Percentiles rank a stretch among this genome's conserved stretches.
These are phyloP conservation scores for Lactifluus pinguis DNA, from an alignment of 768 basidiomycete genomes.

Conservation along the genomic window DNA sequence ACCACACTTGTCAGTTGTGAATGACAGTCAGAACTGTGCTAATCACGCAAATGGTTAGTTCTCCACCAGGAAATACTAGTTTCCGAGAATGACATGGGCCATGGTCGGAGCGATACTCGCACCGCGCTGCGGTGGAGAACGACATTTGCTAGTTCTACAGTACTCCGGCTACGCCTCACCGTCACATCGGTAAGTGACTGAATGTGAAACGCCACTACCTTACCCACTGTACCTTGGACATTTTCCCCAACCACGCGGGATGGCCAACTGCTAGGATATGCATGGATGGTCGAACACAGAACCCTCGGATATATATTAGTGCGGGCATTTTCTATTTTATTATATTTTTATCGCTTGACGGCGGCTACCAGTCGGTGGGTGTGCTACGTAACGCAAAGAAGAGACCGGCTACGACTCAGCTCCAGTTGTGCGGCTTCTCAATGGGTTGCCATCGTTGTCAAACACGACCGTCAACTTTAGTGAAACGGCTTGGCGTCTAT, in stretches of 20 bases:
- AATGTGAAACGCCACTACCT: not conserved
- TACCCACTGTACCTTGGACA: too few species aligned
- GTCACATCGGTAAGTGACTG: not conserved
- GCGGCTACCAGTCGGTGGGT: not conserved
- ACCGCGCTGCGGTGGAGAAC: not conserved
- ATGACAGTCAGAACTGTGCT: not conserved
- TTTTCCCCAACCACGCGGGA: not conserved
- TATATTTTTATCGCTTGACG: not conserved
- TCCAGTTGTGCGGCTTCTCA: not conserved
- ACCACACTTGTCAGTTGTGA: not conserved
- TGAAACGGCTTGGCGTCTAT: not conserved
- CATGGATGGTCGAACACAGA: not conserved
- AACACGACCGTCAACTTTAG: not conserved
- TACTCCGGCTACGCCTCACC: conserved; percentile 1
- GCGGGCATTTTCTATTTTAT: not conserved
- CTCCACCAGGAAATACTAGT: not conserved
- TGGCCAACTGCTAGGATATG: not conserved
- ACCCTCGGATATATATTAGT: not conserved
- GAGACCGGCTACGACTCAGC: not conserved
- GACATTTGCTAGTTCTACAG: not conserved
- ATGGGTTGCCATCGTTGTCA: not conserved
- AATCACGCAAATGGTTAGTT: not conserved
- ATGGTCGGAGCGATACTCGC: not conserved
- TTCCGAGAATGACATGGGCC: not conserved
- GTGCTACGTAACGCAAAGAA: not conserved